These are phyloP conservation scores for Tetraselmis chui DNA, from an alignment of 139 green algal genomes.

Conservation along the genomic window DNA sequence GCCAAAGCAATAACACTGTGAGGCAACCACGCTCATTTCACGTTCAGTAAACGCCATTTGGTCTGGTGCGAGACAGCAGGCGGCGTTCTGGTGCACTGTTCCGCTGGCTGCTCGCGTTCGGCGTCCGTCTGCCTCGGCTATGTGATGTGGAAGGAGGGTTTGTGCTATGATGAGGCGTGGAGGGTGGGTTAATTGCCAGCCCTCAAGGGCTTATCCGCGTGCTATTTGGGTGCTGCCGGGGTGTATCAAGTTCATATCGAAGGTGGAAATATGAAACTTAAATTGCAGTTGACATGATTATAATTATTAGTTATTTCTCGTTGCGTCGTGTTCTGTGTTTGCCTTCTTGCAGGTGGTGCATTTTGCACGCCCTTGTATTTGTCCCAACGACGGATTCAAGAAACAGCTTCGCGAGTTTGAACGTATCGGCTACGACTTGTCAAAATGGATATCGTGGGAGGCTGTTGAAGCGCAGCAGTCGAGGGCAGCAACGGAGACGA, in stretches of 20 bases:
- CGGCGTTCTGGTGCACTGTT: constrained; percentile 32
- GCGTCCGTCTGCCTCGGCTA: constrained; percentile 25
- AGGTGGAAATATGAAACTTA: too few species aligned
- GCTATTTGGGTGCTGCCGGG: too few species aligned
- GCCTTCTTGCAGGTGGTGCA: constrained; percentile 13
- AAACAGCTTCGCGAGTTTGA: constrained; percentile 31
- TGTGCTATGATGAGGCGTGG: background rate
- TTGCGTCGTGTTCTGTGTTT: background rate
- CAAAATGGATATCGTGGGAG: constrained; percentile 14
- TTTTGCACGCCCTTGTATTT: constrained; percentile 25
- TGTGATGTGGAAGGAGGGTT: constrained; percentile 17
- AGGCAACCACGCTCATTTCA: too few species aligned
- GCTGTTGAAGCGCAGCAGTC: background rate
- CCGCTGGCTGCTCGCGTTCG: constrained; percentile 23
- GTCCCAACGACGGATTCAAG: constrained; percentile 36
- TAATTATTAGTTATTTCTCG: too few species aligned
- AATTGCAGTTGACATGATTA: background rate
- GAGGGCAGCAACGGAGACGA: constrained; percentile 8
- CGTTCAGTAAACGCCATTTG: too few species aligned
- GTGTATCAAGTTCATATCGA: too few species aligned
- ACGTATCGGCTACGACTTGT: constrained; percentile 18
- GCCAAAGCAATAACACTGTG: too few species aligned
- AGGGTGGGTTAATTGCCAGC: too few species aligned
- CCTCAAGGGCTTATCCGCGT: too few species aligned
- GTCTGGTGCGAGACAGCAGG: background rate